Base-by-base conservation (phyloP, 805 yeast species). In the Blastobotrys robertii region DNA sequence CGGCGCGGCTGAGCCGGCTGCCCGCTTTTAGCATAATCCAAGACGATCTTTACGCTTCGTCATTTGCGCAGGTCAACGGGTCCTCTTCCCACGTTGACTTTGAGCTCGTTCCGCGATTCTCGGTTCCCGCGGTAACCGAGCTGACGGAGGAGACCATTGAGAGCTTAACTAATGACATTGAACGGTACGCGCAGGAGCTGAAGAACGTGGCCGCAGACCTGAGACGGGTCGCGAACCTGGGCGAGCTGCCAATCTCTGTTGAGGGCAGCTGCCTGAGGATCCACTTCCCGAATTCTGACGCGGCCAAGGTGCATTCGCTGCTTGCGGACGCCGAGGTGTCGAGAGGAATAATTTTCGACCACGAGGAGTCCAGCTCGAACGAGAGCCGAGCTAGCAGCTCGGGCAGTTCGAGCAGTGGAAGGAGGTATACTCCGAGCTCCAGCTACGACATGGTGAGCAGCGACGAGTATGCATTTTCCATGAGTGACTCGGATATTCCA, bases 281-380 rank as follows among this genome's bases (percentile, higher is more conserved):
- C 10, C 80, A 74, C 56, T 84, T 85, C 63, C 86, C 90, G 30
- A 83, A 81, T 56, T 70, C 81, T 46, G 85, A 81, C 46, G 61
- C 69, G 5, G 64, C 58, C 4, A 76, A 76, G 50, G 73, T 83
- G 51, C 81, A 79, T 51, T 47, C 49, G 14, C 60, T 83, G 46
- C 60, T 82, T 46, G 56, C 67, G 33, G 92, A 82, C 36, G 67
- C 74, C 46, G 81, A 75, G 16, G 74, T 83, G 5, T 57, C 72
- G 1, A 67, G 72, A 8, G 88, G 87, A 2, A 60, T 69, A 16
- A 76, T 81, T 13, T 45, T 50, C 9, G 60, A 56, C 12, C 33
- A 36, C 16, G 37, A 29, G 10, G 43, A 8, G 8, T 34, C 43
- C n/a, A 14, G 34, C 22, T 35, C 45, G 30, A 11, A 11, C 8